Base-by-base conservation (phyloP, 1,284 basidiomycete genomes). In the Ganoderma leucocontextum region DNA sequence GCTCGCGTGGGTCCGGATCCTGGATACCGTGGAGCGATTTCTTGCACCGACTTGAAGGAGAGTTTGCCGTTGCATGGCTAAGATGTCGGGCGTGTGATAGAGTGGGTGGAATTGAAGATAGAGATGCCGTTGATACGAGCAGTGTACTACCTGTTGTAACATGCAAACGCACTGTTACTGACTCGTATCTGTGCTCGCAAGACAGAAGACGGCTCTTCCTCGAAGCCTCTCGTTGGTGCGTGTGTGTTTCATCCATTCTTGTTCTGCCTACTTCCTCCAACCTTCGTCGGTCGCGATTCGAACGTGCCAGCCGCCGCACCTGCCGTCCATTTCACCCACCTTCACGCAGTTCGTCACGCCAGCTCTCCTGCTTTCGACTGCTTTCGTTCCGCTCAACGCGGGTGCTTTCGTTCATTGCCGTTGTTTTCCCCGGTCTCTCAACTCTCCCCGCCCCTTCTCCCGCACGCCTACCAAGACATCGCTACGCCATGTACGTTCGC, bases 141-240 rank as follows among this genome's bases (percentile, higher is more conserved):
- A 63, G 62, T 44, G 62, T 63, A 63, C 52, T 29, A 63, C 52
- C 62, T 62, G 42, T 62, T 62, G 60, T 62, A 47, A 33, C 17
- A 33, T 35, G 22, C 29, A 17, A 49, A 19, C 17, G 15, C 44
- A 22, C 7, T 25, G 17, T 12, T 2, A 8, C 44, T 44, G 25
- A 44, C 25, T 33, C 25, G 22, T 7, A 15, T 41, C 7, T 41
- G 15, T 25, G 8, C 39, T 60, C 39, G 19, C 22, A 25, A 25
- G n/a, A 25, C 47, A 49, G 22, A 13, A 49, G n/a, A 49, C 8
- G 22, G 22, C 10, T 4, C 22, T 49, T 25, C 4, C 29, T n/a
- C 29, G 52, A 8, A 13, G 29, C 25, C 10, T 33, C 7, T 55
- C 8, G 15, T 55, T 55, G n/a, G 4, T 25, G 8, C 35, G n/a